Evolutionary conservation across 1,284 basidiomycete species (phyloP), one percentile per base, ranked within the genome.

Genomic region (Vanrija sp.): DNA sequence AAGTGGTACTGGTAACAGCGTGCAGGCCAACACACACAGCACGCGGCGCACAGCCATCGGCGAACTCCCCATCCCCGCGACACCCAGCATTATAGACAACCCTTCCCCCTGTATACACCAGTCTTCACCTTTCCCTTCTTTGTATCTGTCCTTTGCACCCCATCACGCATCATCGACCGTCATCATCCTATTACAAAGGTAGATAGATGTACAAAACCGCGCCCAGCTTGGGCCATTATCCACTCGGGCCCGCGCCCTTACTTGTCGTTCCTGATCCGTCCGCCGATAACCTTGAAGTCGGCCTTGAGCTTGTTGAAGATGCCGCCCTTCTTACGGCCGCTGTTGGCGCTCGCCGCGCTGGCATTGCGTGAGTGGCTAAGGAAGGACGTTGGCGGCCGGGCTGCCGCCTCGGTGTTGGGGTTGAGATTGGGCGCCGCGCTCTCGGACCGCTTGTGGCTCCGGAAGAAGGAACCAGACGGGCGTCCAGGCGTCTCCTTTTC

Each of bases 241-340:
- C 34, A 14, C 9, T 12, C 9, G 34, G 34, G 34, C 46, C 46
- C 26, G 29, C 26, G n/a, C 28, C 29, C 6, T 5, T n/a, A 25
- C 19, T 64, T 64, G 23, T 61, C 59, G 39, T 65, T 49, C 48
- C 52, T 48, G n/a, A 66, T 54, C 61, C 70, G 67, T 42, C 64
- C 64, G 21, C 55, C 49, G 23, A 66, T 55, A 26, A 67, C 58
- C 66, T 71, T 71, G 46, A 71, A 56, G 58, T 69, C 66, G 9
- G 58, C 67, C 63, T 75, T 75, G 55, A 76, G 47, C 65, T 73
- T 73, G 51, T 57, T 62, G 57, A 74, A 64, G 50, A 76, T 61
- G 14, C 73, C 71, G 18, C 59, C 50, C 63, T 68, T 70, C 52
- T 62, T 61, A 38, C 57, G 58, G 3, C 58, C 61, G 23, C 44